A percentile compares a stretch with the other conserved stretches of the same genome.
phyloP scores from a whole-genome alignment of 768 basidiomycete genomes.

The Termitomyces eurrhizus region DNA sequence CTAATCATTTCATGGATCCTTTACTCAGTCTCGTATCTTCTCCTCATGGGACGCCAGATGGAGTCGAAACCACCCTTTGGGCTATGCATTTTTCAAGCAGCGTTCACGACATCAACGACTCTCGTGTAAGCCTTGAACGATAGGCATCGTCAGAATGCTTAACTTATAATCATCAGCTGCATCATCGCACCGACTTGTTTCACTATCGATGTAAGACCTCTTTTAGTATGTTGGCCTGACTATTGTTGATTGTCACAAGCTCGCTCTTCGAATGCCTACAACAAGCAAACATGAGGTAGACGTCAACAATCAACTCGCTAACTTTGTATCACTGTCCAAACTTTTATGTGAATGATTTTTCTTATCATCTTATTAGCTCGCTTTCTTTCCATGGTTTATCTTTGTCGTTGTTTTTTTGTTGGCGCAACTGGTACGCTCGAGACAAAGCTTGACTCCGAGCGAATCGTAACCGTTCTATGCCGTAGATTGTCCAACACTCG shows the following conservation, averaged over 20 bases:
- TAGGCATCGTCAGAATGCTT: not conserved
- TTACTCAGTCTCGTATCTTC: constrained; percentile 3
- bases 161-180: not conserved
- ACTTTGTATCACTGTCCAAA: not conserved
- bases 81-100: constrained; percentile 2
- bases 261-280: not conserved
- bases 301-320: not conserved
- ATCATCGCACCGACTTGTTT: constrained; percentile 5
- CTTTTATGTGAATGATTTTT: not conserved
- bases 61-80: not conserved
- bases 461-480: not conserved
- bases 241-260: not conserved
- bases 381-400: not conserved
- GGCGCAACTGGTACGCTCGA: not conserved
- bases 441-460: not conserved
- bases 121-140: constrained; percentile 1
- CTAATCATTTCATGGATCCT: constrained; percentile 3
- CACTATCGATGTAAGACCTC: constrained; percentile 1
- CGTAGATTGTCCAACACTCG: not conserved
- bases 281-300: not conserved
- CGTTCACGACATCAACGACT: not conserved
- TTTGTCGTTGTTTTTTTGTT: not conserved
- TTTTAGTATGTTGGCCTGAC: not conserved
- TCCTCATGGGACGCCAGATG: constrained; percentile 1
- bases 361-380: not conserved